Evolutionary conservation across 441 rosid species (phyloP).

Genomic region (Euphorbia celastroides): DNA sequence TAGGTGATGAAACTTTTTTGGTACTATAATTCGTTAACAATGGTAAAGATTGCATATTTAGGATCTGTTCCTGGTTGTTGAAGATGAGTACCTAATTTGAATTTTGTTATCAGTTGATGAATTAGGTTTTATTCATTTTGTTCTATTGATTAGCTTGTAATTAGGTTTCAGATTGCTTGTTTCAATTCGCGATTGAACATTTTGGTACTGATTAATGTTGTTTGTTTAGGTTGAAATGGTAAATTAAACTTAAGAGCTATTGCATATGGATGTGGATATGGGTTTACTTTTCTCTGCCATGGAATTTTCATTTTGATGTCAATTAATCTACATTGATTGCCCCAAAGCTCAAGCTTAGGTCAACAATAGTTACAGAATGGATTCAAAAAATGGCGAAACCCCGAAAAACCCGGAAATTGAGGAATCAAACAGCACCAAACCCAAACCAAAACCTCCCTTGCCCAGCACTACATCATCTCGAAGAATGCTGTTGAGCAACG

Average conservation of each 20-base stretch:
- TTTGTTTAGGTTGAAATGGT: slow-evolving; percentile 4
- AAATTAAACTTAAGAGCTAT: neutral
- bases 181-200: neutral
- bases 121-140: neutral
- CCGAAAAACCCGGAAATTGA: slow-evolving; percentile 31
- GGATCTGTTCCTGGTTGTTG: slow-evolving; percentile 4
- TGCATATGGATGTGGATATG: slow-evolving; percentile 5
- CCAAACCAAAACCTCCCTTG: no score
- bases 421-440: slow-evolving; percentile 32
- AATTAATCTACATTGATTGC: slow-evolving; percentile 5
- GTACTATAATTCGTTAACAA: neutral
- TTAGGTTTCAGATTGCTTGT: neutral
- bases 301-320: neutral
- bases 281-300: neutral
- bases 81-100: neutral
- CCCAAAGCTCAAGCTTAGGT: slow-evolving; percentile 8
- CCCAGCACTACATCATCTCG: slow-evolving; percentile 40
- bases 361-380: slow-evolving; percentile 36
- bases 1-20: neutral
- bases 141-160: neutral
- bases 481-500: slow-evolving; percentile 35
- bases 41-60: neutral
- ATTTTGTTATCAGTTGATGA: neutral
- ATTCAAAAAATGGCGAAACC: slow-evolving; percentile 31
- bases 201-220: neutral